Evolutionary conservation across 495 filamentous ascomycete species (phyloP).

Genomic region (Penicillium daleae): DNA sequence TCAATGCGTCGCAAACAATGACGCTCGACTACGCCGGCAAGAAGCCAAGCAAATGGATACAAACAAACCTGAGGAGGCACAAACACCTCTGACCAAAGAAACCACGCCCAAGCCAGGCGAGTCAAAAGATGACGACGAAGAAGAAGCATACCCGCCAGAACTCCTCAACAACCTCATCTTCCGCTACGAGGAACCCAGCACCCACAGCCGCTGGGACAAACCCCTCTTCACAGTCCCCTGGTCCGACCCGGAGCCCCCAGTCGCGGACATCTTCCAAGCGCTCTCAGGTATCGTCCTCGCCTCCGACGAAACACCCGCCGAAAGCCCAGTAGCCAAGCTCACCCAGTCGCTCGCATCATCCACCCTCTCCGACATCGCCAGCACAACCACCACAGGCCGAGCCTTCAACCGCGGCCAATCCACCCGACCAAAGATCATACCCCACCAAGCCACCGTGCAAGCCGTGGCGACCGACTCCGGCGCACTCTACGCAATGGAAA

Average conservation of each 20-base stretch:
- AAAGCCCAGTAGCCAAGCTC: slow-evolving; percentile 28
- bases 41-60: slow-evolving; percentile 3
- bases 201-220: slow-evolving; percentile 93
- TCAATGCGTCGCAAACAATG: slow-evolving; percentile 58
- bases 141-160: slow-evolving; percentile 63
- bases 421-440: slow-evolving; percentile 55
- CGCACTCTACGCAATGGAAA: slow-evolving; percentile 85
- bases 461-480: slow-evolving; percentile 68
- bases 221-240: slow-evolving; percentile 89
- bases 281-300: slow-evolving; percentile 53
- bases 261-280: slow-evolving; percentile 78
- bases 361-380: slow-evolving; percentile 38
- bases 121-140: slow-evolving; percentile 29
- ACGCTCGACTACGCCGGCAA: slow-evolving; percentile 33
- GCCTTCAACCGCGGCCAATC: slow-evolving; percentile 22
- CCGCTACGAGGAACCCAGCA: slow-evolving; percentile 94
- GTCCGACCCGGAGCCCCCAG: slow-evolving; percentile 70
- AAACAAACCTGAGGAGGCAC: not conserved
- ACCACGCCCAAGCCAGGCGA: not conserved
- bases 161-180: slow-evolving; percentile 93
- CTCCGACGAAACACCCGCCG: slow-evolving; percentile 31
- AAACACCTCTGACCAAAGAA: not conserved
- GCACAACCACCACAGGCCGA: slow-evolving; percentile 31
- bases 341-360: slow-evolving; percentile 31
- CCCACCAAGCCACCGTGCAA: slow-evolving; percentile 81